Conservation (phyloP, 441 rosid genomes). For the Arabidopsis hybrid region DNA sequence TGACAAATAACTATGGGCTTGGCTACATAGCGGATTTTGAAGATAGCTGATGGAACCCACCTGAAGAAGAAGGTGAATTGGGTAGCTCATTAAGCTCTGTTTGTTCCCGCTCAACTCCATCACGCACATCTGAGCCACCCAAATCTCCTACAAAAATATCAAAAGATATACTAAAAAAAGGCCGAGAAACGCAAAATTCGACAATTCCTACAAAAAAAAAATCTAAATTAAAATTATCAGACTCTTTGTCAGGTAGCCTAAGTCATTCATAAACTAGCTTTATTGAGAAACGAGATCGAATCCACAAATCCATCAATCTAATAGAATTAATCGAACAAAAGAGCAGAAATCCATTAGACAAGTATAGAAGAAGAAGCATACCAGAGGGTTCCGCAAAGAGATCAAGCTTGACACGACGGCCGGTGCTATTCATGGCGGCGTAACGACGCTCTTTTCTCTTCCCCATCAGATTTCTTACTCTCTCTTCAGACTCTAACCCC, state of each 20-base stretch:
- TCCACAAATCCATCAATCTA: not conserved
- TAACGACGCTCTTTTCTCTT: slow-evolving; percentile 91
- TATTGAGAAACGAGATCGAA: not conserved
- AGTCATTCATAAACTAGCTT: slow-evolving; percentile 8
- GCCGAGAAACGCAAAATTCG: not conserved
- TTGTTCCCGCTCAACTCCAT: slow-evolving; percentile 63
- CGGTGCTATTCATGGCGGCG: slow-evolving; percentile 75
- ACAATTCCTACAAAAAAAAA: not conserved
- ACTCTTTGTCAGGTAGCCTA: not conserved
- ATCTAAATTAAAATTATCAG: not conserved
- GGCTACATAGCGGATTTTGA: slow-evolving; percentile 82
- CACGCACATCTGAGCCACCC: slow-evolving; percentile 86
- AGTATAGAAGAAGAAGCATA: slow-evolving; percentile 31
- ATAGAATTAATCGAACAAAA: not conserved
- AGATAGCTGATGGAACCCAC: slow-evolving; percentile 99
- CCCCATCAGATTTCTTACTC: slow-evolving; percentile 63
- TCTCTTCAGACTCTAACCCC: not conserved
- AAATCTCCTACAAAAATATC: slow-evolving; percentile 70
- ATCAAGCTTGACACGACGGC: slow-evolving; percentile 97
- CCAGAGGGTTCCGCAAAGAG: slow-evolving; percentile 99
- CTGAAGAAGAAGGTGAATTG: slow-evolving; percentile 98
- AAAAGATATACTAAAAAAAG: slow-evolving; percentile 8
- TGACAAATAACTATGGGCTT: slow-evolving; percentile 66
- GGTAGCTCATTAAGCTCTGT: slow-evolving; percentile 78
- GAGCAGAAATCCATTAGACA: slow-evolving; percentile 7